Evolutionary conservation across 495 filamentous ascomycete genomes (phyloP).

Genomic region (Neurospora intermedia): DNA sequence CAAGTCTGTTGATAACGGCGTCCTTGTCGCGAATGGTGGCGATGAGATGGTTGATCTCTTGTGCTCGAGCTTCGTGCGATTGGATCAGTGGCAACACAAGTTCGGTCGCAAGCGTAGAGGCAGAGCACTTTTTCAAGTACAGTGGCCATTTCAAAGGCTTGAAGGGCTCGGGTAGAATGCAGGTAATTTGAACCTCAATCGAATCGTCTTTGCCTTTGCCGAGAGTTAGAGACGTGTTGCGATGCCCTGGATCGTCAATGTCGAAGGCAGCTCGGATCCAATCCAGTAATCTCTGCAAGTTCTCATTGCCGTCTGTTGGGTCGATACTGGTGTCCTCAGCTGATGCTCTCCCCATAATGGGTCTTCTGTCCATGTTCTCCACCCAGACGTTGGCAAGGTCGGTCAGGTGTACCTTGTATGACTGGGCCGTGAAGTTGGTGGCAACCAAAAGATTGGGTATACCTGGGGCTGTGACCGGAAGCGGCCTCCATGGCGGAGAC

Average conservation of each 20-base stretch:
- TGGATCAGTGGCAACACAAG: slow-evolving; percentile 61
- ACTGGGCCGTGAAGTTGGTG: slow-evolving; percentile 25
- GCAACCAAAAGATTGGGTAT: slow-evolving; percentile 37
- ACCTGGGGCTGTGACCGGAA: slow-evolving; percentile 21
- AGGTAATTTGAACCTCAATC: slow-evolving; percentile 48
- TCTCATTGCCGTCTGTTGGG: slow-evolving; percentile 62
- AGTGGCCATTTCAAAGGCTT: slow-evolving; percentile 61
- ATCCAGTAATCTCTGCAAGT: slow-evolving; percentile 59
- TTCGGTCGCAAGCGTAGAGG: slow-evolving; percentile 44
- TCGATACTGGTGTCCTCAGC: slow-evolving; percentile 70
- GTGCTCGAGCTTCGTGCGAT: slow-evolving; percentile 40
- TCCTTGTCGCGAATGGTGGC: slow-evolving; percentile 65
- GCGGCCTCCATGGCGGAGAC: slow-evolving; percentile 22
- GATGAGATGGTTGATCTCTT: slow-evolving; percentile 45
- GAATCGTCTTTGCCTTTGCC: slow-evolving; percentile 20
- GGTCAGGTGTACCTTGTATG: slow-evolving; percentile 68
- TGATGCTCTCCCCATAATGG: slow-evolving; percentile 56
- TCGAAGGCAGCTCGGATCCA: slow-evolving; percentile 59
- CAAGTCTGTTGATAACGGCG: slow-evolving; percentile 57
- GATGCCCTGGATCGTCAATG: slow-evolving; percentile 23
- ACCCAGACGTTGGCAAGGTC: slow-evolving; percentile 83
- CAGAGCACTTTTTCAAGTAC: slow-evolving; percentile 41
- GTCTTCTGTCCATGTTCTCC: slow-evolving; percentile 51
- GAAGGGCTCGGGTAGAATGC: slow-evolving; percentile 55
- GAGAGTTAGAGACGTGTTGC: slow-evolving; percentile 27